phyloP scores from a whole-genome alignment of 73 alveolate genomes.

The Tetrahymena thermophila region DNA sequence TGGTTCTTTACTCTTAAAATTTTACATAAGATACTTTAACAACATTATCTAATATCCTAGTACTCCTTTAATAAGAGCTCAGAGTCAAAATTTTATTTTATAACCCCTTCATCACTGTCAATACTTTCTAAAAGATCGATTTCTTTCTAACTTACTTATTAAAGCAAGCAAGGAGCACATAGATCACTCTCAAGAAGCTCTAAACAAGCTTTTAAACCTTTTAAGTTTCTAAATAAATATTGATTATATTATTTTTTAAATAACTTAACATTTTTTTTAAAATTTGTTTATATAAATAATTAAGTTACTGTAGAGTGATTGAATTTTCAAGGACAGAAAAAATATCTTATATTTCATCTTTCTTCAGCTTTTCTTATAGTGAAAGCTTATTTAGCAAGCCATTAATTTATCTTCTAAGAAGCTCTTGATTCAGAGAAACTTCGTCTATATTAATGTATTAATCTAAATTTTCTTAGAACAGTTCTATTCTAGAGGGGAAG shows the following conservation, averaged over 20 bases:
- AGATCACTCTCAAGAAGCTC: not conserved
- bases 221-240: not conserved
- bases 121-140: not conserved
- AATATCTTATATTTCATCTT: conserved; percentile 24
- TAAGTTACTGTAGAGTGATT: not conserved
- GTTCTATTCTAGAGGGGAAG: conserved; percentile 28
- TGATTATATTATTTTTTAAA: too few species aligned
- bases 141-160: not conserved
- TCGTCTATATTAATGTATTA: conserved; percentile 2
- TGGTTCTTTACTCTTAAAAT: not conserved
- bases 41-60: not conserved
- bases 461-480: conserved; percentile 18
- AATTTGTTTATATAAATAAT: not conserved
- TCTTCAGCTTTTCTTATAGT: not conserved
- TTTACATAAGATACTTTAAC: not conserved
- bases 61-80: not conserved
- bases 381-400: not conserved
- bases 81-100: not conserved
- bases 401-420: conserved; percentile 32
- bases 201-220: not conserved
- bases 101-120: not conserved
- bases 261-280: not conserved
- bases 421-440: not conserved
- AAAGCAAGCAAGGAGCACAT: not conserved
- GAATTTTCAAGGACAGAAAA: not conserved